Evolutionary conservation across 176 grass and related monocot species (phyloP).

Genomic region (Aegilops bicornis): DNA sequence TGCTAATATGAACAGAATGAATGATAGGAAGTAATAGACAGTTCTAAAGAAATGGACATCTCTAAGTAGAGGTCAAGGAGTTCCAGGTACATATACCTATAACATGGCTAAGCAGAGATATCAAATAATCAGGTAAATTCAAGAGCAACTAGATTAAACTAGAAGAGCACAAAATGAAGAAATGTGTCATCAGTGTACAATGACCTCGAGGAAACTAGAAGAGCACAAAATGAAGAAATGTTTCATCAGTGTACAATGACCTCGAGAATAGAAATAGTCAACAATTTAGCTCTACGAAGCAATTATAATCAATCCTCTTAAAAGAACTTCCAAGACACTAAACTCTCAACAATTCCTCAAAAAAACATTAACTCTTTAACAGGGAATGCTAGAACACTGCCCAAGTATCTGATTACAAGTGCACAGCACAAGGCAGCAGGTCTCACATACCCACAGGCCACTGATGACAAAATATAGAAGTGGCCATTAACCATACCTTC

Average conservation of each 20-base stretch:
- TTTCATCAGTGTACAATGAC: neutral
- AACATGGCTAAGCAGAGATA: neutral
- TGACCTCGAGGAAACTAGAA: neutral
- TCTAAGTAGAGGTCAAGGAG: neutral
- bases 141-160: neutral
- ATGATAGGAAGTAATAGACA: neutral
- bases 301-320: neutral
- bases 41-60: neutral
- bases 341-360: neutral
- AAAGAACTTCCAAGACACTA: neutral
- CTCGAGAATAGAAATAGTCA: neutral
- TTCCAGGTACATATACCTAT: neutral
- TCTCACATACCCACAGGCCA: neutral
- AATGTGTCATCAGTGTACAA: neutral
- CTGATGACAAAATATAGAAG: neutral
- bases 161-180: neutral
- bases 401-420: neutral
- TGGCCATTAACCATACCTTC: constrained; percentile 49
- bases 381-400: neutral
- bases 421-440: neutral
- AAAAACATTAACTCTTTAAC: neutral
- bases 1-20: neutral
- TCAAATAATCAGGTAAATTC: neutral
- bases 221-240: neutral
- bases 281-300: neutral